Evolutionary conservation across 768 basidiomycete genomes (phyloP).

Genomic region (Rhodocollybia butyracea): DNA sequence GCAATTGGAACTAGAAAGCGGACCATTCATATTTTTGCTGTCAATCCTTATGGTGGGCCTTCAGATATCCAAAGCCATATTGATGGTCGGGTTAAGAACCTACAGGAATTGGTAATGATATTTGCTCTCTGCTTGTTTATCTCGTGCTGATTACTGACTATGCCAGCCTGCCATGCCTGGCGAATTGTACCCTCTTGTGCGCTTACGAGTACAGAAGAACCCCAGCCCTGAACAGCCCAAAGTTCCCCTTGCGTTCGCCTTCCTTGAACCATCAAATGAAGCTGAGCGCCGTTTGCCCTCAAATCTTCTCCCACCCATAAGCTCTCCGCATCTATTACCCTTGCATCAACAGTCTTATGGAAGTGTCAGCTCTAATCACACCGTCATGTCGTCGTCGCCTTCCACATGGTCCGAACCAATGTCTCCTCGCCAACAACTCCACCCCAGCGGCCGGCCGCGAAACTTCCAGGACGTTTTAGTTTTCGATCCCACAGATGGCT

Average conservation of each 20-base stretch:
- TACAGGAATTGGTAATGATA: constrained; percentile 39
- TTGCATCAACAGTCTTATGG: constrained; percentile 10
- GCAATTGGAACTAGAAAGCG: constrained; percentile 63
- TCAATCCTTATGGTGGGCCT: constrained; percentile 74
- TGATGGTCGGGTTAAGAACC: constrained; percentile 55
- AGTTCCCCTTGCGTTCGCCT: constrained; percentile 53
- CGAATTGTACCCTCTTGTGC: constrained; percentile 52
- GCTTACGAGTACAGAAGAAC: constrained; percentile 39
- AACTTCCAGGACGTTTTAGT: constrained; percentile 67
- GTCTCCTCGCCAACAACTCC: constrained; percentile 23
- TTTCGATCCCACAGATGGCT: constrained; percentile 59
- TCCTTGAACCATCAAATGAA: constrained; percentile 34
- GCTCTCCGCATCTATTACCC: constrained; percentile 7
- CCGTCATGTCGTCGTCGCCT: constrained; percentile 16
- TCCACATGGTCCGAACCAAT: constrained; percentile 17
- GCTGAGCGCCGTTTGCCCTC: constrained; percentile 32
- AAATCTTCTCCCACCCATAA: constrained; percentile 28
- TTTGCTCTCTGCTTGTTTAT: constrained; percentile 11
- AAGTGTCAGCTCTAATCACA: constrained; percentile 7
- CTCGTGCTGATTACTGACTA: background rate
- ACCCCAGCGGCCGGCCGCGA: constrained; percentile 28
- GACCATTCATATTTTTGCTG: constrained; percentile 69
- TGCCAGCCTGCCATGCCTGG: constrained; percentile 48
- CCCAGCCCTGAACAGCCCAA: constrained; percentile 23
- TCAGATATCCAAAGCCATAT: constrained; percentile 62